These are phyloP conservation scores for Sporothrix brasiliensis DNA, from an alignment of 2,329 filamentous ascomycete genomes.

Conservation along the genomic window DNA sequence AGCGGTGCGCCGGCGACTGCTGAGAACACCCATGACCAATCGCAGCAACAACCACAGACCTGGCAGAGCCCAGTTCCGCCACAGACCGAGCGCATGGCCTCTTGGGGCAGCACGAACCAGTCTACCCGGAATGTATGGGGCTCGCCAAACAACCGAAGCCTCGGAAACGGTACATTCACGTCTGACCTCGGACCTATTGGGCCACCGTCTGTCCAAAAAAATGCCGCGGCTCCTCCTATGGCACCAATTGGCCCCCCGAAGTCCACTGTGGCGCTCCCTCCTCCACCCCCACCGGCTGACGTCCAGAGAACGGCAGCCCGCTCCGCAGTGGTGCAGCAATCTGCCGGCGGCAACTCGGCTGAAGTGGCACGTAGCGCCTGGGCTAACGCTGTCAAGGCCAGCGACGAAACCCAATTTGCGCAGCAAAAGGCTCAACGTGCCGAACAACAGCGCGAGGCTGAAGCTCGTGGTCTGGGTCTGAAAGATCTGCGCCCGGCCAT, in stretches of 20 bases:
- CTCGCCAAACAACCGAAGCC: slow-evolving; percentile 68
- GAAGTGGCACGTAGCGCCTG: slow-evolving; percentile 40
- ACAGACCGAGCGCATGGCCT: slow-evolving; percentile 52
- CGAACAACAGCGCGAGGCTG: slow-evolving; percentile 50
- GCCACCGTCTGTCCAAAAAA: slow-evolving; percentile 41
- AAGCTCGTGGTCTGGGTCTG: slow-evolving; percentile 50
- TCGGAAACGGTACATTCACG: slow-evolving; percentile 78
- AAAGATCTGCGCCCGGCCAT: slow-evolving; percentile 53
- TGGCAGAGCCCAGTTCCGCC: slow-evolving; percentile 47
- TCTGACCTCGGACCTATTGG: slow-evolving; percentile 59
- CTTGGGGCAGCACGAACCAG: slow-evolving; percentile 54
- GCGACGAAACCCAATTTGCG: slow-evolving; percentile 51
- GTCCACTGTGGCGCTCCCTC: slow-evolving; percentile 15
- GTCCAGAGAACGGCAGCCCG: slow-evolving; percentile 16
- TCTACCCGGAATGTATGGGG: slow-evolving; percentile 70
- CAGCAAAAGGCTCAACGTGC: slow-evolving; percentile 47
- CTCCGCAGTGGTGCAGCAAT: not conserved
- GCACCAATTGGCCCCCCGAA: slow-evolving; percentile 45
- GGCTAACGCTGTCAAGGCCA: slow-evolving; percentile 49
- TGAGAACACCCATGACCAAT: slow-evolving; percentile 38
- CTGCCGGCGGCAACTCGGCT: slow-evolving; percentile 5
- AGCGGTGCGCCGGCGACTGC: not conserved
- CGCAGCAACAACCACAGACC: slow-evolving; percentile 33
- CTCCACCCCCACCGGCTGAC: slow-evolving; percentile 13
- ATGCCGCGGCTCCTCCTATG: slow-evolving; percentile 41